These are phyloP conservation scores for Ustilago hordei DNA, from an alignment of 1,284 basidiomycete species.

Conservation along the genomic window DNA sequence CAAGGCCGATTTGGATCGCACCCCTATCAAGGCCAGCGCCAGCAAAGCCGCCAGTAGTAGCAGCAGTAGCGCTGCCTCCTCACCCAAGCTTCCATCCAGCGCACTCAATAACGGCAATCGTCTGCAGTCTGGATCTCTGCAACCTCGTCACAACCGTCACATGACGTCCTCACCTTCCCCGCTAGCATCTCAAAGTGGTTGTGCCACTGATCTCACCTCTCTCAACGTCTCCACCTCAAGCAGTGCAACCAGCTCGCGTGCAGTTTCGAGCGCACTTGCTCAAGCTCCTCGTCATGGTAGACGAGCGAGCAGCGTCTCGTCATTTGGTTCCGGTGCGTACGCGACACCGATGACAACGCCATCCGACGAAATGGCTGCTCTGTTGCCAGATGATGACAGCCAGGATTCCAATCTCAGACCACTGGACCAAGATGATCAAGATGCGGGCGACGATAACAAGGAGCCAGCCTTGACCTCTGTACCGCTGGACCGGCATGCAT, in stretches of 20 bases:
- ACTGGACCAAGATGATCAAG: slow-evolving; percentile 26
- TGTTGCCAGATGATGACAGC: slow-evolving; percentile 41
- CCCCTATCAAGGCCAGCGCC: slow-evolving; percentile 34
- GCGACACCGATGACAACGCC: slow-evolving; percentile 55
- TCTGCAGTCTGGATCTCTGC: slow-evolving; percentile 14
- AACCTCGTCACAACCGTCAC: slow-evolving; percentile 15
- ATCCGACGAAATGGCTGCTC: slow-evolving; percentile 49
- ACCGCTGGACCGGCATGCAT: slow-evolving; percentile 21
- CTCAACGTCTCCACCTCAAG: slow-evolving; percentile 9
- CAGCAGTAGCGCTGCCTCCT: slow-evolving; percentile 24
- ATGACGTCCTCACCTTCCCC: slow-evolving; percentile 37
- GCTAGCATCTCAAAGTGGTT: slow-evolving; percentile 41
- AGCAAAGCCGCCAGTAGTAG: slow-evolving; percentile 22
- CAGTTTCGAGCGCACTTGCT: slow-evolving; percentile 19
- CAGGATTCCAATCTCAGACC: slow-evolving; percentile 30
- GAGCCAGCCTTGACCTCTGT: slow-evolving; percentile 3
- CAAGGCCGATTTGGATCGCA: slow-evolving; percentile 24
- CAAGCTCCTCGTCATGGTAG: slow-evolving; percentile 37
- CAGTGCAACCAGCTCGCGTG: slow-evolving; percentile 24
- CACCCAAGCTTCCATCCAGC: slow-evolving; percentile 11
- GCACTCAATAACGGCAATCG: slow-evolving; percentile 10
- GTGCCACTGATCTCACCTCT: slow-evolving; percentile 30
- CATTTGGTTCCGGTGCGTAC: slow-evolving; percentile 50
- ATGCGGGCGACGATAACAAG: neutral
- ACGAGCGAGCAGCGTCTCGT: slow-evolving; percentile 50